phyloP scores from a whole-genome alignment of 306 rosid species.

The Casuarina glauca region DNA sequence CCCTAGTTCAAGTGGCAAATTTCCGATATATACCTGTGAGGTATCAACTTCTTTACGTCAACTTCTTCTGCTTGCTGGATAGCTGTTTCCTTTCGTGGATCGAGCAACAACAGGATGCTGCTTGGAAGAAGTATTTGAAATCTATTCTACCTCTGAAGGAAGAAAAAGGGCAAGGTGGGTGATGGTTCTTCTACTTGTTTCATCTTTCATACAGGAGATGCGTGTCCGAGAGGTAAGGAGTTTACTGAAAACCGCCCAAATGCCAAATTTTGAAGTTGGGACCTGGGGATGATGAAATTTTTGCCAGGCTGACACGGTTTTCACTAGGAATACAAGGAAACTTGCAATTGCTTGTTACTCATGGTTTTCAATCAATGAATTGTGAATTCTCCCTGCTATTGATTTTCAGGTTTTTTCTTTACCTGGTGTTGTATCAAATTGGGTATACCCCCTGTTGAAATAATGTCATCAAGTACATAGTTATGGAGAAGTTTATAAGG shows the following conservation, averaged over 20 bases:
- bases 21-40: slow-evolving; percentile 83
- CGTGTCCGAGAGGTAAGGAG: slow-evolving; percentile 22
- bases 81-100: slow-evolving; percentile 94
- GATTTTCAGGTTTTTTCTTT: neutral
- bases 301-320: slow-evolving; percentile 12
- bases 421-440: neutral
- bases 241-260: slow-evolving; percentile 25
- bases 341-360: slow-evolving; percentile 16
- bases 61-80: slow-evolving; percentile 84
- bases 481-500: neutral
- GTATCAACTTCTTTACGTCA: slow-evolving; percentile 89
- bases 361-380: slow-evolving; percentile 3
- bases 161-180: slow-evolving; percentile 32
- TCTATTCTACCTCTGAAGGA: slow-evolving; percentile 56
- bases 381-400: slow-evolving; percentile 3
- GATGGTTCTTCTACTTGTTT: slow-evolving; percentile 17
- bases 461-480: neutral
- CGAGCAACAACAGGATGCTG: slow-evolving; percentile 90
- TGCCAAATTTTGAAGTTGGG: slow-evolving; percentile 19
- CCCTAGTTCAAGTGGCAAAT: slow-evolving; percentile 75
- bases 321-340: slow-evolving; percentile 31
- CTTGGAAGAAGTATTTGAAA: slow-evolving; percentile 87
- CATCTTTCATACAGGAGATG: slow-evolving; percentile 18
- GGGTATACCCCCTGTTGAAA: neutral
- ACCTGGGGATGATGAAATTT: slow-evolving; percentile 27